Conservation (phyloP, 73 alveolate species). For the Blepharisma stoltei region DNA sequence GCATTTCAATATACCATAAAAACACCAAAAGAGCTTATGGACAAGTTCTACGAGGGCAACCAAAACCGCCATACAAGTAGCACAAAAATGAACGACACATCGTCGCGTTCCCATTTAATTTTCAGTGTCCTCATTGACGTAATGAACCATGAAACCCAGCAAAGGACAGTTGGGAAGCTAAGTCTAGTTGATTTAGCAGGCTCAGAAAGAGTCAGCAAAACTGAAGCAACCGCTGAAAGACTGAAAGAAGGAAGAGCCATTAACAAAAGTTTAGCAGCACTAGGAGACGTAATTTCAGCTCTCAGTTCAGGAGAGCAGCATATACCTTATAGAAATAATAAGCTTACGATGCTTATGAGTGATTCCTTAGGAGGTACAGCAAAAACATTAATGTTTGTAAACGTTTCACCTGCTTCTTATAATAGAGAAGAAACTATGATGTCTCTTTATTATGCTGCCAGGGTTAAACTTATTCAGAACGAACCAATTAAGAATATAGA, state of each 20-base stretch:
- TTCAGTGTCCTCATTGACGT: conserved; percentile 55
- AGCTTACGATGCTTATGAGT: conserved; percentile 70
- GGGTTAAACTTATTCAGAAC: conserved; percentile 45
- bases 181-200: conserved; percentile 88
- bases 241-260: conserved; percentile 77
- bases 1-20: neutral
- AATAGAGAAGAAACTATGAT: conserved; percentile 62
- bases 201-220: conserved; percentile 58
- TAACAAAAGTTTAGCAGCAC: conserved; percentile 50
- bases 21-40: conserved; percentile 9
- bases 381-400: conserved; percentile 92
- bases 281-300: conserved; percentile 60
- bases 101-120: conserved; percentile 68
- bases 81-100: conserved; percentile 67
- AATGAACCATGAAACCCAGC: conserved; percentile 67
- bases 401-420: conserved; percentile 83
- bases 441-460: conserved; percentile 22
- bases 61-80: conserved; percentile 47
- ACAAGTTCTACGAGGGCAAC: conserved; percentile 45
- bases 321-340: conserved; percentile 82
- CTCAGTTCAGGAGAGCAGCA: conserved; percentile 36
- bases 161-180: conserved; percentile 90
- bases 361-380: conserved; percentile 95
- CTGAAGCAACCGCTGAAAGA: conserved; percentile 77
- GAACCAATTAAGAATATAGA: conserved; percentile 42